Percentiles rank a stretch among this genome's conserved stretches.
Evolutionary conservation across 768 basidiomycete species (phyloP).

Genomic region (Panus rudis): DNA sequence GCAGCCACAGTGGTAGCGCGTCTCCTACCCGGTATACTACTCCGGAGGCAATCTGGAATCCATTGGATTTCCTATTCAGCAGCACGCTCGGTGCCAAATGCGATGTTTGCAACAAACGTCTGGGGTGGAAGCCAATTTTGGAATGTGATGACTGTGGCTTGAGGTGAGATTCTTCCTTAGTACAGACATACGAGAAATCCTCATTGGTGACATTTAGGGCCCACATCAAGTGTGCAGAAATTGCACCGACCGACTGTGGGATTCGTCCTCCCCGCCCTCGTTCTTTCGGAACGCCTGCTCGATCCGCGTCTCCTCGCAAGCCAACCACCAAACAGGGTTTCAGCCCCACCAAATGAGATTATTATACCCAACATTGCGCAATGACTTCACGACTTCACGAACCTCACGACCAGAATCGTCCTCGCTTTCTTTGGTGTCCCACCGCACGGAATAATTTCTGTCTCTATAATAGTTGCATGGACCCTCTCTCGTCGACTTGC

Average conservation of each 20-base stretch:
- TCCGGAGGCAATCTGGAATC: conserved; percentile 53
- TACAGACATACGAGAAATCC: conserved; percentile 2
- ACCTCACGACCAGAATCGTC: too few relatives aligned
- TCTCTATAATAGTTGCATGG: too few relatives aligned
- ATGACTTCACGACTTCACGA: too few relatives aligned
- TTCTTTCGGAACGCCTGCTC: too few relatives aligned
- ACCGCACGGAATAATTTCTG: too few relatives aligned
- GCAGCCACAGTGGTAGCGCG: conserved; percentile 23
- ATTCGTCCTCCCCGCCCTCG: conserved; percentile 37
- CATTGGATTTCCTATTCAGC: conserved; percentile 72
- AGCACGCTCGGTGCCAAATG: conserved; percentile 73
- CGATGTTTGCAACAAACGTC: conserved; percentile 72
- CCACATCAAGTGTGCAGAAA: conserved; percentile 84
- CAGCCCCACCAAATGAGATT: too few relatives aligned
- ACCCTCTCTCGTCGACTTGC: too few relatives aligned
- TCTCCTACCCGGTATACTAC: conserved; percentile 23
- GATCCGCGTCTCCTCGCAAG: background rate
- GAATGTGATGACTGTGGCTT: conserved; percentile 88
- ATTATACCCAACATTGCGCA: too few relatives aligned
- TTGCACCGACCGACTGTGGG: conserved; percentile 75
- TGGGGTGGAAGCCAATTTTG: conserved; percentile 81
- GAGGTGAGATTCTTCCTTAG: conserved; percentile 36
- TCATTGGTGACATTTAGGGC: conserved; percentile 36
- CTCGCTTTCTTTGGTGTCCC: too few relatives aligned
- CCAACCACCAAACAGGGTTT: too few relatives aligned